Evolutionary conservation across 768 basidiomycete genomes (phyloP).

Genomic region (Naganishia friedmannii): DNA sequence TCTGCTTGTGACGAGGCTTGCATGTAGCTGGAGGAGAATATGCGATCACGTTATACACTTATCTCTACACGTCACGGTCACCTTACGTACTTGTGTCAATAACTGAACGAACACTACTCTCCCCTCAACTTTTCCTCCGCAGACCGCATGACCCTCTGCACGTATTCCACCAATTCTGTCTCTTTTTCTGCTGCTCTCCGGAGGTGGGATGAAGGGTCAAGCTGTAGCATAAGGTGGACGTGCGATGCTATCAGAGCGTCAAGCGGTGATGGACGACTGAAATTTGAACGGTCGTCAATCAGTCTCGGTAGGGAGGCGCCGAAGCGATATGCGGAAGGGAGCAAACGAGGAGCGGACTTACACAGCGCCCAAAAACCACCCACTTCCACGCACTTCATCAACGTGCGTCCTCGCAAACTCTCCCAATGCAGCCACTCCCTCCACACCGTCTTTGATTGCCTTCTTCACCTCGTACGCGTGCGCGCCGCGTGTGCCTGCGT

Average conservation of each 20-base stretch:
- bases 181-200: slow-evolving; percentile 24
- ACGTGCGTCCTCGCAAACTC: slow-evolving; percentile 19
- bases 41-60: too few species aligned
- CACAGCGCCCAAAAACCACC: slow-evolving; percentile 30
- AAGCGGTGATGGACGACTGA: slow-evolving; percentile 29
- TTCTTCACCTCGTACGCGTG: slow-evolving; percentile 10
- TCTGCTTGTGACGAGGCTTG: too few species aligned
- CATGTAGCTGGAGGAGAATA: too few species aligned
- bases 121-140: slow-evolving; percentile 9
- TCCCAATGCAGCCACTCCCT: slow-evolving; percentile 26
- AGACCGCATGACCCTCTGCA: slow-evolving; percentile 22
- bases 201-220: slow-evolving; percentile 17
- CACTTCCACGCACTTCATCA: not conserved
- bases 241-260: slow-evolving; percentile 32
- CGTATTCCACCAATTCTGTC: slow-evolving; percentile 22
- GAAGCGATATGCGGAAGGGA: too few species aligned
- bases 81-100: too few species aligned
- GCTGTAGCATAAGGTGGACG: slow-evolving; percentile 27
- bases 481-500: slow-evolving; percentile 5
- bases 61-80: too few species aligned
- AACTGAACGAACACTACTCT: too few species aligned
- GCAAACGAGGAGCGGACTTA: slow-evolving; percentile 19
- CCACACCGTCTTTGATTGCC: slow-evolving; percentile 24
- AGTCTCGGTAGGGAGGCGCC: too few species aligned
- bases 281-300: too few species aligned